Conservation (phyloP, 1,284 basidiomycete species). For the Volvariella surrecta region DNA sequence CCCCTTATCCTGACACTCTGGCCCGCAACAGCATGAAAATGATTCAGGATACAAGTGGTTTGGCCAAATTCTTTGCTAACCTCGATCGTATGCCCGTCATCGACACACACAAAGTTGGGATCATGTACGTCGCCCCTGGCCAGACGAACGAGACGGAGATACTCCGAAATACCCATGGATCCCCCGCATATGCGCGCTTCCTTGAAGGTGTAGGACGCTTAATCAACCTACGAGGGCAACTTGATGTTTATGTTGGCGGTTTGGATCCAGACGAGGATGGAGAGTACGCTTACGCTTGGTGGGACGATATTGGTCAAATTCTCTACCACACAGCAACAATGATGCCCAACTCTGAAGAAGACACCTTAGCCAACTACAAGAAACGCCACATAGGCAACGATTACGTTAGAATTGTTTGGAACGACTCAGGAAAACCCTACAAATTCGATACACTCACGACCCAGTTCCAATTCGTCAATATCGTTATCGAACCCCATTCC, state of each 20-base stretch:
- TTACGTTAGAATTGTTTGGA: conserved; percentile 94
- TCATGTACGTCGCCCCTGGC: conserved; percentile 92
- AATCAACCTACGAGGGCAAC: conserved; percentile 85
- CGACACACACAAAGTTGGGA: conserved; percentile 95
- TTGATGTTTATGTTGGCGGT: conserved; percentile 92
- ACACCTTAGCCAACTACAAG: conserved; percentile 73
- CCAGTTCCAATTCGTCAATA: conserved; percentile 96
- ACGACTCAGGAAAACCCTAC: conserved; percentile 86
- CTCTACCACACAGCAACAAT: conserved; percentile 95
- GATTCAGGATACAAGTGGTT: conserved; percentile 46
- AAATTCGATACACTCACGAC: conserved; percentile 87
- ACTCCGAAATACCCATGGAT: conserved; percentile 86
- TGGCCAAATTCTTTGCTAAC: conserved; percentile 54
- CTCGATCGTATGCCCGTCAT: conserved; percentile 91
- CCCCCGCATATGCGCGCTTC: conserved; percentile 91
- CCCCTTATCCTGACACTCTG: conserved; percentile 56
- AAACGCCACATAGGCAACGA: conserved; percentile 95
- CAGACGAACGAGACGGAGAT: conserved; percentile 86
- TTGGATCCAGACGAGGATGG: conserved; percentile 85
- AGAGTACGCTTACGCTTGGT: conserved; percentile 97
- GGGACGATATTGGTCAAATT: conserved; percentile 95
- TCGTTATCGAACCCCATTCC: conserved; percentile 93
- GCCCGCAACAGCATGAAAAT: conserved; percentile 30
- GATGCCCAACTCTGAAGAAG: conserved; percentile 77
- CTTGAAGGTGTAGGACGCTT: conserved; percentile 84